These are phyloP conservation scores for Sugiyamaella marilandica DNA, from an alignment of 805 yeast species.

Conservation along the genomic window DNA sequence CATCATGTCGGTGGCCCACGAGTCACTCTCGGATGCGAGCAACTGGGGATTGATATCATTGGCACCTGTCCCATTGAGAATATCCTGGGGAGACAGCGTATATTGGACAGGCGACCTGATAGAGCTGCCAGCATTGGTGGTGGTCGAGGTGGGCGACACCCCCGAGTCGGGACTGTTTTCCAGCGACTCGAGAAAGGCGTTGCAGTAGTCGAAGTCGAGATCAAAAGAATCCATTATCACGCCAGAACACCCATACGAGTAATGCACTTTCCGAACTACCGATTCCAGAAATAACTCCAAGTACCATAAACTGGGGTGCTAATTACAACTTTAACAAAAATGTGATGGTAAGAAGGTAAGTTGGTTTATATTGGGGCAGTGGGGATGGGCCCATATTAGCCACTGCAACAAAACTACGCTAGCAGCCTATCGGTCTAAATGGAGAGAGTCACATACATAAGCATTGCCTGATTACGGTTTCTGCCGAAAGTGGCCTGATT, in stretches of 20 bases:
- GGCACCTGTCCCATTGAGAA: slow-evolving; percentile 6
- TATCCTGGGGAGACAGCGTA: slow-evolving; percentile 18
- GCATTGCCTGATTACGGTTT: not conserved
- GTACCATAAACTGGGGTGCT: no score
- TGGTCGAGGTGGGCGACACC: not conserved
- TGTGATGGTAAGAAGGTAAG: no score
- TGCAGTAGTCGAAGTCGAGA: slow-evolving; percentile 21
- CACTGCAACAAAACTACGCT: not conserved
- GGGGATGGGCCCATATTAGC: not conserved
- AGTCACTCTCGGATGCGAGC: not conserved
- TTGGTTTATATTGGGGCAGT: no score
- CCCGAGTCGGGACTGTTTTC: not conserved
- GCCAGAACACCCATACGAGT: not conserved
- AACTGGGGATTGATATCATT: not conserved
- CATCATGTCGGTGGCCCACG: slow-evolving; percentile 6
- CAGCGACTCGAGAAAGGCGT: slow-evolving; percentile 20
- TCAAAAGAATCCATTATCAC: slow-evolving; percentile 14
- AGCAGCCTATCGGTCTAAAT: not conserved
- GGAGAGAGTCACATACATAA: not conserved
- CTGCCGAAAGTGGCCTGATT: slow-evolving; percentile 2
- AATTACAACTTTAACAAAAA: no score
- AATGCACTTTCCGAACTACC: no score
- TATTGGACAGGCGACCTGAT: slow-evolving; percentile 4
- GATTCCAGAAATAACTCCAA: no score
- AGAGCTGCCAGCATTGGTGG: not conserved